Base-by-base conservation (phyloP, 345 rosid genomes). In the Aquilaria malaccensis region DNA sequence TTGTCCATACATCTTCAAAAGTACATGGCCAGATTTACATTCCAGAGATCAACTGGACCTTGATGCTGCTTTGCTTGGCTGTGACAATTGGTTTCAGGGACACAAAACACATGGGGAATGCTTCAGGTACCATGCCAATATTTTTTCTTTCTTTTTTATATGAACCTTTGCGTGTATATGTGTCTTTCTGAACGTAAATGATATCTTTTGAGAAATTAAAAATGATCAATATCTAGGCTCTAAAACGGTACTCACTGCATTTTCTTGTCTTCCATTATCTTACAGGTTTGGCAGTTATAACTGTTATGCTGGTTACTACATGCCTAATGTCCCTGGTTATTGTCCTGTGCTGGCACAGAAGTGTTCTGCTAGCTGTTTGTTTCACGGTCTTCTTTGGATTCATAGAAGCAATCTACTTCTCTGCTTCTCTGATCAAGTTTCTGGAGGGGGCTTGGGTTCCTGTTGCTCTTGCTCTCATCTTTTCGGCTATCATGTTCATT, bases 11-110 rank as follows among this genome's bases (percentile, higher is more conserved):
- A 11, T 95, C 99, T 0, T 82, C 97, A n/a, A 85, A 84, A 75
- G 80, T 88, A 67, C 99, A 88, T 11, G 97, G 99, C 33, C 99
- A 91, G 80, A 83, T 95, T 54, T 91, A 95, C 74, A 88, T 91
- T 62, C 99, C 99, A 0, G 99, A 91, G 80, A 91, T 95, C 62
- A 95, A 95, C 70, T 95, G 99, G 99, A 85, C 85, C 32, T 80
- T 95, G 67, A 91, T 95, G 99, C 76, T 95, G 11, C 71, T 91
- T 11, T 95, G 97, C 75, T 82, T 95, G 77, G 97, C 99, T 30
- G 96, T 95, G 41, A 95, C 99, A 1, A 6, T 91, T 48, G 96
- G 97, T 31, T 95, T 95, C 66, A 79, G 96, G 43, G 97, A 95
- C 84, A 91, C 96, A 13, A 88, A 74, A 50, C 89, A 77, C 47